Percentiles rank a stretch among this genome's conserved stretches.
These are phyloP conservation scores for Ephemerocybe angulata DNA, from an alignment of 768 basidiomycete species.

Conservation along the genomic window DNA sequence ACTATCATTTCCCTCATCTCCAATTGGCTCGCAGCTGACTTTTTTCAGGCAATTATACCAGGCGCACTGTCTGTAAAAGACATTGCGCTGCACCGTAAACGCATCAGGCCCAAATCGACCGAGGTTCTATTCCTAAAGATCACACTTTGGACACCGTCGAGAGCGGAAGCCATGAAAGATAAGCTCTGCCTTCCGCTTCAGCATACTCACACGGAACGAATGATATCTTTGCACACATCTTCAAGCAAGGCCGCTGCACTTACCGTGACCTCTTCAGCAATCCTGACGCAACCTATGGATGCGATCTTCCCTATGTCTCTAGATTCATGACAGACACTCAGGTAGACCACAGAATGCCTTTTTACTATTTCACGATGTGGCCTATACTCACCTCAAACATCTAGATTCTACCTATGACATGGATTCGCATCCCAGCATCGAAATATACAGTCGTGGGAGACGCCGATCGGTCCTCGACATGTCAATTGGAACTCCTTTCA, in stretches of 20 bases:
- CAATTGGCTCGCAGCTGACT: background rate
- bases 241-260: conserved; percentile 65
- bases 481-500: conserved; percentile 33
- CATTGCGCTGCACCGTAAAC: conserved; percentile 56
- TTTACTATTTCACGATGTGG: no score
- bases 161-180: background rate
- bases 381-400: background rate
- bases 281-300: conserved; percentile 72
- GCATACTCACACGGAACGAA: conserved; percentile 41
- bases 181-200: background rate
- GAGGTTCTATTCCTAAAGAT: conserved; percentile 76
- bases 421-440: background rate
- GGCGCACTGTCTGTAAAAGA: conserved; percentile 6
- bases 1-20: conserved; percentile 19
- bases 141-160: conserved; percentile 32
- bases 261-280: conserved; percentile 54
- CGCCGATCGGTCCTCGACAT: background rate
- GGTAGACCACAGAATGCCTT: no score
- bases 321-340: conserved; percentile 95
- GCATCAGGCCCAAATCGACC: conserved; percentile 76
- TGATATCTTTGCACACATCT: conserved; percentile 45
- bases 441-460: background rate
- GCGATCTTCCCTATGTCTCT: conserved; percentile 79
- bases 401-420: background rate
- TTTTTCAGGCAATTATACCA: background rate